phyloP scores from a whole-genome alignment of 2,329 filamentous ascomycete species.

The Venturia aucupariae region DNA sequence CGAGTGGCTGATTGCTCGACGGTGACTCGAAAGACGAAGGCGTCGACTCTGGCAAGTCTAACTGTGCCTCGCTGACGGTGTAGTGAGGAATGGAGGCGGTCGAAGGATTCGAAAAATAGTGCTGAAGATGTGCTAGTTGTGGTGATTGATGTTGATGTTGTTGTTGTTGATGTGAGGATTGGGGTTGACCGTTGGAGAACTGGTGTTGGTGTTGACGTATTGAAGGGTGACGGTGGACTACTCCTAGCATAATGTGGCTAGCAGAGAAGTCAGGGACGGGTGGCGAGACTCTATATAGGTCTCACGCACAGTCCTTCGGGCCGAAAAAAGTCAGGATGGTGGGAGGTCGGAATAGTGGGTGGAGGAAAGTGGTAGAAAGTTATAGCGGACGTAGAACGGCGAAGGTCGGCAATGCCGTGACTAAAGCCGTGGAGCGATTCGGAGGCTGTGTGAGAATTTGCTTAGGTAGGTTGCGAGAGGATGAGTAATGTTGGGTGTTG shows the following conservation, averaged over 20 bases:
- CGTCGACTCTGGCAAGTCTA: conserved; percentile 2
- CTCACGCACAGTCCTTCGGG: background rate
- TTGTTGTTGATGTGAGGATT: background rate
- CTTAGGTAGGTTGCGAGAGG: too few relatives aligned
- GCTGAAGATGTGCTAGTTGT: background rate
- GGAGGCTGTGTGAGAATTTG: background rate
- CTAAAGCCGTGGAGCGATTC: background rate
- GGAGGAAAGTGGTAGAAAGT: background rate
- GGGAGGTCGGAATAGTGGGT: background rate
- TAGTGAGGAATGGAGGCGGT: background rate
- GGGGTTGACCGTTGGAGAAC: background rate
- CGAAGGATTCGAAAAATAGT: background rate
- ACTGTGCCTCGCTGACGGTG: background rate
- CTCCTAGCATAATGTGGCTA: conserved; percentile 1
- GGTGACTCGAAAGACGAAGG: conserved; percentile 6
- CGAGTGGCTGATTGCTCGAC: background rate
- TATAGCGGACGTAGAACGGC: background rate
- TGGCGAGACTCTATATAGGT: conserved; percentile 8
- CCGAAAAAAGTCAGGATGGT: conserved; percentile 5
- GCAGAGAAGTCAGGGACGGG: background rate
- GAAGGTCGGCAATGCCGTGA: background rate
- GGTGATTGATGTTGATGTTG: background rate
- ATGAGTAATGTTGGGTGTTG: background rate
- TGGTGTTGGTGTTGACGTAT: conserved; percentile 3
- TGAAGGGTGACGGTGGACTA: background rate